These are phyloP conservation scores for Astragalus glycyphyllos DNA, from an alignment of 306 rosid genomes.

Conservation along the genomic window DNA sequence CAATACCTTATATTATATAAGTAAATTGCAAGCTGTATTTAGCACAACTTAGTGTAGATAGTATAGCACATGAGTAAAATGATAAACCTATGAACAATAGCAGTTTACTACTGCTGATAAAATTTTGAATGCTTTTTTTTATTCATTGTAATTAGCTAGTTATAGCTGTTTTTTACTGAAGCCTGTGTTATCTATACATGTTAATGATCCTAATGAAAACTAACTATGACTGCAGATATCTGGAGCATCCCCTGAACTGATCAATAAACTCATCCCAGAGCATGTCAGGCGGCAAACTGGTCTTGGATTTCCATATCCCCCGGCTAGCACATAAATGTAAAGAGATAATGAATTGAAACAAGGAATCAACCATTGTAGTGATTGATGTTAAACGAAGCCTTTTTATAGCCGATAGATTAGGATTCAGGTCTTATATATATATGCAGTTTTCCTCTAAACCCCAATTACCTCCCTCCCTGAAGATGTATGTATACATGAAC, in stretches of 20 bases:
- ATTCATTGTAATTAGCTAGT: not conserved
- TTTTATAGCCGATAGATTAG: constrained; percentile 55
- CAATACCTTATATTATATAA: not conserved
- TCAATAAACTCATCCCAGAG: constrained; percentile 85
- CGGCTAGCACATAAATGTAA: constrained; percentile 57
- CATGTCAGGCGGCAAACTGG: constrained; percentile 73
- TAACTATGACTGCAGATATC: constrained; percentile 56
- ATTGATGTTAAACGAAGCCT: constrained; percentile 54
- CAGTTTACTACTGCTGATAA: not conserved
- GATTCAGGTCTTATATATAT: constrained; percentile 52
- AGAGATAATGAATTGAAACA: constrained; percentile 48
- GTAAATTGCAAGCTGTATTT: not conserved
- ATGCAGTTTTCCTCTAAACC: constrained; percentile 54
- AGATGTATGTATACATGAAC: constrained; percentile 61
- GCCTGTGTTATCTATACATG: not conserved
- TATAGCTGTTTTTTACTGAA: not conserved
- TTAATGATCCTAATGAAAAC: constrained; percentile 21
- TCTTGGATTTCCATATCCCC: constrained; percentile 58
- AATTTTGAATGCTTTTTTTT: constrained; percentile 4
- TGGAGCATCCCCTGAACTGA: constrained; percentile 80
- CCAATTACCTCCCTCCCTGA: not conserved
- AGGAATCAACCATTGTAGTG: constrained; percentile 48
- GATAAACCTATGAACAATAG: not conserved
- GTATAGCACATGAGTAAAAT: not conserved
- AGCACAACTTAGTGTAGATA: not conserved